Evolutionary conservation across 2,329 filamentous ascomycete genomes (phyloP), one percentile per base, ranked within the genome.

Genomic region (Aspergillus sp.): DNA sequence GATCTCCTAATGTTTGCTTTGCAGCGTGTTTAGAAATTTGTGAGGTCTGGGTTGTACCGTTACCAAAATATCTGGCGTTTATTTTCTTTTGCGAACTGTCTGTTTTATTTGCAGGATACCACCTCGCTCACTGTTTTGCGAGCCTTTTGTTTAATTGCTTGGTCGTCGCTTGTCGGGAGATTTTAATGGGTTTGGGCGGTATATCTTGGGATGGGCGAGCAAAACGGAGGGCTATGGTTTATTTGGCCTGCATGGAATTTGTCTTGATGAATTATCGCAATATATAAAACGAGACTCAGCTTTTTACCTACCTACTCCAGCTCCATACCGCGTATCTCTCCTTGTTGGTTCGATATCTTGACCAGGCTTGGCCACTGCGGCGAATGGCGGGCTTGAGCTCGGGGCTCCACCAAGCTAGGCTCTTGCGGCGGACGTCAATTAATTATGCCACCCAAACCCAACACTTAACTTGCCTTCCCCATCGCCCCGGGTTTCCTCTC

Each of bases 51-150:
- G 58, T 50, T 62, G 64, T 61, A 60, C 58, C 48, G 44, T 64
- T 61, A 57, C 60, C 63, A 65, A 64, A 56, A 43, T 63, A 57
- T 39, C 44, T 64, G 66, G 70, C 65, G 68, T 68, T 61, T 49
- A 40, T 48, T 59, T 58, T 57, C 44, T 60, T 61, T 48, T 50
- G 41, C 47, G 59, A 14, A 59, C 51, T 63, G 56, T 59, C 31
- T 55, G 57, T 19, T 64, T 60, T 64, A 56, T 63, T 61, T 60
- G 58, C 59, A 61, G 67, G 68, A 72, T 73, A 72, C 69, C 70
- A 70, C 65, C 52, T 61, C 62, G 57, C 56, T 67, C 61, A 58
- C 62, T 64, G 55, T 49, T 61, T 53, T 15, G 12, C 50, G 27
- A 35, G 27, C 19, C 6, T 62, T 52, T 41, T 60, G 55, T 59